Percentiles rank a stretch among this genome's conserved stretches.
phyloP scores from a whole-genome alignment of 768 basidiomycete species.

The Punctularia strigosozonata region DNA sequence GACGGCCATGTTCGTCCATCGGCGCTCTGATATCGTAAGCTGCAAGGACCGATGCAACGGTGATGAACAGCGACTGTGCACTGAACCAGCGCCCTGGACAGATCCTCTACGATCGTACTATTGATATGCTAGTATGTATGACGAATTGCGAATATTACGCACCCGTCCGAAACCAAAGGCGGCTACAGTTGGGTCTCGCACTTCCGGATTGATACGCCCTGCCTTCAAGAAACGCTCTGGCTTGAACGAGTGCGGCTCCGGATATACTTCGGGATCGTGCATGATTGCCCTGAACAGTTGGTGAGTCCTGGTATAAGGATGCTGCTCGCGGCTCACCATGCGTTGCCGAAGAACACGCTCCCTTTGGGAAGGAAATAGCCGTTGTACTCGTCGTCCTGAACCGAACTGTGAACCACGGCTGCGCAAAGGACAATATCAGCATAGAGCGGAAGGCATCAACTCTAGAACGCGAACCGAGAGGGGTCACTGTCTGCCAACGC shows the following conservation, averaged over 20 bases:
- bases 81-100: neutral
- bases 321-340: constrained; percentile 5
- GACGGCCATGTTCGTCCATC: neutral
- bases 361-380: constrained; percentile 11
- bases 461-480: constrained; percentile 7
- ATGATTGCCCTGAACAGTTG: neutral
- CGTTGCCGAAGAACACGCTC: constrained; percentile 6
- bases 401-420: constrained; percentile 1
- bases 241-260: neutral
- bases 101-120: neutral
- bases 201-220: neutral
- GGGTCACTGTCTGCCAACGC: constrained; percentile 18
- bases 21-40: neutral
- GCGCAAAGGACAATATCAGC: neutral
- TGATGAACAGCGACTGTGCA: neutral
- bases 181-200: neutral
- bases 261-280: neutral
- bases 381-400: constrained; percentile 9
- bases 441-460: too few species aligned
- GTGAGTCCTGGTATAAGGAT: neutral
- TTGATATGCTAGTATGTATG: neutral
- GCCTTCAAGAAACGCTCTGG: neutral
- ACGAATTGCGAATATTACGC: neutral
- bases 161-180: neutral
- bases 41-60: neutral